Evolutionary conservation across 2,329 filamentous ascomycete species (phyloP), one percentile per base, ranked within the genome.

Genomic region (Fusarium sp.): DNA sequence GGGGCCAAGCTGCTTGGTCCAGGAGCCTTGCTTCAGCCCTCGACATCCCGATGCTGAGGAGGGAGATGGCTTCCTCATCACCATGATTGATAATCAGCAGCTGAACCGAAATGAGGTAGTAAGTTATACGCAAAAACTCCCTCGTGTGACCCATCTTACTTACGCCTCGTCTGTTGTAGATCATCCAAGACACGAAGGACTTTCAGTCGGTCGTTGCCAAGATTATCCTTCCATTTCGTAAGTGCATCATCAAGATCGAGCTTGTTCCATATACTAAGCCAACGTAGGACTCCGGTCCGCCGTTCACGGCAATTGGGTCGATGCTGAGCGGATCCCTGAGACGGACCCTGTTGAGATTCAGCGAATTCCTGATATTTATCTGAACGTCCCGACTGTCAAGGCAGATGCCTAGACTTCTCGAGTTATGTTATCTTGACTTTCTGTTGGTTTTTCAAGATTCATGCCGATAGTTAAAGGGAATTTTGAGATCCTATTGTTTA

Each of bases 21-120:
- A 58, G 13, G 56, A 58, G n/a, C 56, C 56, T 16, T 58, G 56
- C n/a, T 58, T 58, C n/a, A 58, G 56, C 9, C 56, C 56, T n/a
- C 31, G 56, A 9, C 14, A 36, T 58, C 33, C 33, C 10, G 22
- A 58, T 5, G 56, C 56, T 2, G 56, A 29, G 6, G 56, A 58
- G n/a, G 56, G 56, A 0, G 33, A 58, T 58, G 56, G 56, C 10
- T 58, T 58, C 3, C 33, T 58, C 16, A 58, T 58, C 22, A 58
- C 56, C 16, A 58, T 58, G 56, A 40, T 58, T 58, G 56, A 58
- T 6, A 58, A 58, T 27, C n/a, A 35, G 20, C 27, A 18, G 22
- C 29, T 36, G 2, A 58, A 58, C 18, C 56, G 56, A 7, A 58
- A 58, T 16, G 56, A 58, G 18, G 56, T 58, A 20, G 56, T 40